A percentile compares a stretch with the other conserved stretches of the same genome.
phyloP scores from a whole-genome alignment of 2,329 filamentous ascomycete genomes.

The Cercospora sojina region DNA sequence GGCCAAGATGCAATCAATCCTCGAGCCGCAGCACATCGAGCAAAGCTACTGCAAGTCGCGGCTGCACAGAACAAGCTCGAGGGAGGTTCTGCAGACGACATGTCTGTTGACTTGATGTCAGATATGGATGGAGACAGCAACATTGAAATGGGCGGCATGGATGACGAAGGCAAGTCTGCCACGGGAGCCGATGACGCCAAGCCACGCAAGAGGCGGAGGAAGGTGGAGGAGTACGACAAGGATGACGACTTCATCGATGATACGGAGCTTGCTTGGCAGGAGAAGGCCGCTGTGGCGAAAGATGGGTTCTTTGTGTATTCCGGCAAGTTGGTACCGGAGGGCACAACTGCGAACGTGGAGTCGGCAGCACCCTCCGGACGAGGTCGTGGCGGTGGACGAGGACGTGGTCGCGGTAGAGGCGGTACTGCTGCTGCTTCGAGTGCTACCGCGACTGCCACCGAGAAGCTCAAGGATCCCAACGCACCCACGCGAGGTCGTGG shows the following conservation, averaged over 20 bases:
- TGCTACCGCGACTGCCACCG: slow-evolving; percentile 36
- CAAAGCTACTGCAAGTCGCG: slow-evolving; percentile 82
- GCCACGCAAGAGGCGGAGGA: slow-evolving; percentile 75
- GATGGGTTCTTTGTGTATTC: slow-evolving; percentile 99
- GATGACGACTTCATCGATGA: slow-evolving; percentile 78
- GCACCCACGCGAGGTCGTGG: slow-evolving; percentile 44
- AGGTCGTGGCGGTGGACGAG: slow-evolving; percentile 46
- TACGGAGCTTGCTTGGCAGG: slow-evolving; percentile 91
- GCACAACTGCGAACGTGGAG: slow-evolving; percentile 57
- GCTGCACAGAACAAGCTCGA: slow-evolving; percentile 85
- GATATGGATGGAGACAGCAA: slow-evolving; percentile 73
- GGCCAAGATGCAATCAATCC: slow-evolving; percentile 94
- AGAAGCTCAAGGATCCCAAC: slow-evolving; percentile 28
- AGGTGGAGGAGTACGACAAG: slow-evolving; percentile 65
- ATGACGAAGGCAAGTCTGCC: slow-evolving; percentile 60
- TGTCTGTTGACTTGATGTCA: slow-evolving; percentile 69
- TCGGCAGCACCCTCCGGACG: slow-evolving; percentile 28
- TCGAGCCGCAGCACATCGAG: slow-evolving; percentile 81
- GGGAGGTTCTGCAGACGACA: slow-evolving; percentile 73
- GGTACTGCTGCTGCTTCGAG: slow-evolving; percentile 47
- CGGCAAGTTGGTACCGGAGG: slow-evolving; percentile 83
- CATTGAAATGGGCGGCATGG: slow-evolving; percentile 76
- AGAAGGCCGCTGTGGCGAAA: slow-evolving; percentile 87
- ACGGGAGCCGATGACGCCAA: slow-evolving; percentile 66
- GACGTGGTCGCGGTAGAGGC: slow-evolving; percentile 56